Percentiles rank a stretch among this genome's conserved stretches.
These are phyloP conservation scores for Saccharomycopsis fibuligera DNA, from an alignment of 805 yeast species.

Conservation along the genomic window DNA sequence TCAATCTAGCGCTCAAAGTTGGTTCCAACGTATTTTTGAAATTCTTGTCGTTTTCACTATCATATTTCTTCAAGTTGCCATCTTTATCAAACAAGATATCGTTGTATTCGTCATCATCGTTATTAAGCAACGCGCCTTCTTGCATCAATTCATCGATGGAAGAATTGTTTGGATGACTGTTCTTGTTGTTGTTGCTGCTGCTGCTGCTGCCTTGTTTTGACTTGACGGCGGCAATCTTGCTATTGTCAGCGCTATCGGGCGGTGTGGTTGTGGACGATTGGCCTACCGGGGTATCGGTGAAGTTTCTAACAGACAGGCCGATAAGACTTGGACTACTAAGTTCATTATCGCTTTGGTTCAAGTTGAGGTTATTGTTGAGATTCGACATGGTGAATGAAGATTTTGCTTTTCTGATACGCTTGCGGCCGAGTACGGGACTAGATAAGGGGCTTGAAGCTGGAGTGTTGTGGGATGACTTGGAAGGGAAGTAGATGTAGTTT, in stretches of 20 bases:
- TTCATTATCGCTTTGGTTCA: too few relatives aligned
- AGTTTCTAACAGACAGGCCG: constrained; percentile 20
- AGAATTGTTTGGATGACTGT: constrained; percentile 22
- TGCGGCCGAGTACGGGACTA: not conserved
- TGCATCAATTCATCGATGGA: constrained; percentile 30
- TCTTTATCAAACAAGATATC: constrained; percentile 24
- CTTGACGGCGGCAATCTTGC: not conserved
- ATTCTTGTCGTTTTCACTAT: constrained; percentile 15
- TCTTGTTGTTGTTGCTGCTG: too few relatives aligned
- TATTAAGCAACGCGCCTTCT: constrained; percentile 31
- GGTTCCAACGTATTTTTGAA: constrained; percentile 15
- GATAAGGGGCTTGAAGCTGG: constrained; percentile 7
- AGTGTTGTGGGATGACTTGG: constrained; percentile 3
- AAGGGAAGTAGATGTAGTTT: not conserved
- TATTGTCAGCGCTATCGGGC: not conserved
- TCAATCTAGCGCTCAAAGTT: constrained; percentile 17
- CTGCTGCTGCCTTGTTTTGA: not conserved
- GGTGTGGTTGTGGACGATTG: too few relatives aligned
- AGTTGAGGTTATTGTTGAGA: not conserved
- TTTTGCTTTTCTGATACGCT: constrained; percentile 11
- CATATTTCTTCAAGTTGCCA: constrained; percentile 23
- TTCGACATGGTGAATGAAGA: constrained; percentile 6
- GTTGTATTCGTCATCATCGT: constrained; percentile 26
- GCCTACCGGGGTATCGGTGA: constrained; percentile 9
- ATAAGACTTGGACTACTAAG: constrained; percentile 7